Evolutionary conservation across 2,329 filamentous ascomycete species (phyloP).

Genomic region (Paraphoma chrysanthemicola): DNA sequence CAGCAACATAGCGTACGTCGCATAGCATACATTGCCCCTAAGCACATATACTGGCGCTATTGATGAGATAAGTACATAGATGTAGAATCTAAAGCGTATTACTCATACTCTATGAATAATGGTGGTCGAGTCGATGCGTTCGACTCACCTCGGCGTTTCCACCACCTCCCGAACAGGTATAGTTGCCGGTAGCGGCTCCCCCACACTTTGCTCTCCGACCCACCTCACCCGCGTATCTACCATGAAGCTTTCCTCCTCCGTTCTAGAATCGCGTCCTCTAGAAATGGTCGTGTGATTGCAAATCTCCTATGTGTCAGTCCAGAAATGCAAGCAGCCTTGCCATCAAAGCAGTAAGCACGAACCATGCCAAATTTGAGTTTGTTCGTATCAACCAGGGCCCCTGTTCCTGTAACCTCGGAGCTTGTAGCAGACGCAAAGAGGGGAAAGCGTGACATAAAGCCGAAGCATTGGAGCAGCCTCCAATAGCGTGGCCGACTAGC

Average conservation of each 20-base stretch:
- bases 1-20: background rate
- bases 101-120: background rate
- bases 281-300: too few relatives aligned
- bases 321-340: background rate
- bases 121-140: background rate
- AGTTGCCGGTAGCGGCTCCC: slow-evolving; percentile 8
- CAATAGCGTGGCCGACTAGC: too few relatives aligned
- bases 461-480: background rate
- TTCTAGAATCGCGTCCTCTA: too few relatives aligned
- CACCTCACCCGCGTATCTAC: background rate
- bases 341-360: background rate
- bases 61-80: too few relatives aligned
- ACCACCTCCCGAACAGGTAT: background rate
- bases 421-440: background rate
- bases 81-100: too few relatives aligned
- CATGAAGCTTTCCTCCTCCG: background rate
- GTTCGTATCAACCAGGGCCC: too few relatives aligned
- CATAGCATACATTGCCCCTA: background rate
- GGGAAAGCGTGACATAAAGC: background rate
- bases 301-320: too few relatives aligned
- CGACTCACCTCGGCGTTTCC: background rate
- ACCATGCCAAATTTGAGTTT: too few relatives aligned
- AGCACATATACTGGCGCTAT: background rate
- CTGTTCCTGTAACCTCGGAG: too few relatives aligned
- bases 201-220: slow-evolving; percentile 4